Conservation (phyloP, 2,329 filamentous ascomycete genomes). For the Cordyceps fumosorosea region DNA sequence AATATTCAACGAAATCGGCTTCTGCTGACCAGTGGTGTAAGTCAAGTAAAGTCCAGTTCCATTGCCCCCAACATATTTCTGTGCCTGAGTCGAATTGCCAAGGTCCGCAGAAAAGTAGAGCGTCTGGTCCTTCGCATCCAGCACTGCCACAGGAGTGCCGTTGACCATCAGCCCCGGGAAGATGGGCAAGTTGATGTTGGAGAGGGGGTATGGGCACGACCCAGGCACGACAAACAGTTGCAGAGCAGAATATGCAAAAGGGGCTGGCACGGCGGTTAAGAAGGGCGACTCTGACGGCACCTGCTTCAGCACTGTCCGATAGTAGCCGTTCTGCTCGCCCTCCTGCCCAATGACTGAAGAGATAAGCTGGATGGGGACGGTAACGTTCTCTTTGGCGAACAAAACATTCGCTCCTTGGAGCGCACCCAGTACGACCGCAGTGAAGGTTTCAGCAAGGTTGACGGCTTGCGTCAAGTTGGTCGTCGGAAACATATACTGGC, state of each 20-base stretch:
- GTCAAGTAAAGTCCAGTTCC: constrained; percentile 18
- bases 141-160: constrained; percentile 24
- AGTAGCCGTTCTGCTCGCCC: constrained; percentile 68
- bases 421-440: constrained; percentile 60
- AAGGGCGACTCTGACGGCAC: constrained; percentile 59
- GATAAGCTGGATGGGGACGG: constrained; percentile 48
- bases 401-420: constrained; percentile 56
- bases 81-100: not conserved
- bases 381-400: constrained; percentile 48
- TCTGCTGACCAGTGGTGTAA: constrained; percentile 24
- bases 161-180: constrained; percentile 42
- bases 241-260: constrained; percentile 60
- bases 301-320: constrained; percentile 49
- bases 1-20: constrained; percentile 20
- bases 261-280: constrained; percentile 52
- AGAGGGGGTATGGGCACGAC: constrained; percentile 50
- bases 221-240: constrained; percentile 53
- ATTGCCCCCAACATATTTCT: constrained; percentile 9
- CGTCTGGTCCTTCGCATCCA: constrained; percentile 39
- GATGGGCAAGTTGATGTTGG: constrained; percentile 45
- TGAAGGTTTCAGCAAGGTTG: constrained; percentile 57
- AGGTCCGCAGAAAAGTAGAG: constrained; percentile 38
- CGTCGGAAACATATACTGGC: constrained; percentile 59
- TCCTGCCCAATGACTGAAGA: constrained; percentile 63
- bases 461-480: constrained; percentile 52